phyloP scores from a whole-genome alignment of 73 alveolate genomes.

The Tetrahymena thermophila region DNA sequence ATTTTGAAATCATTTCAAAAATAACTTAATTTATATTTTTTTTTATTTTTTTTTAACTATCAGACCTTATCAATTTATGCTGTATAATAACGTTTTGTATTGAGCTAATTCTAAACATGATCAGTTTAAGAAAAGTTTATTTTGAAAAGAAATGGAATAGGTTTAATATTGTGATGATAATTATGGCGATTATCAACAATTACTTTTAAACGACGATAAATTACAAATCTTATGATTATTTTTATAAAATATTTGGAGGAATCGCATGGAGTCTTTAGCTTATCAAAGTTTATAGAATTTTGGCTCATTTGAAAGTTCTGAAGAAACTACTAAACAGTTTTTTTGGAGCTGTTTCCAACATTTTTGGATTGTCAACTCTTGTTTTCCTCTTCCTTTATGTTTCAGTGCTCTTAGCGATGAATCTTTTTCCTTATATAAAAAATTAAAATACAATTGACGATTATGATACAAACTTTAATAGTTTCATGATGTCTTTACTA shows the following conservation, averaged over 20 bases:
- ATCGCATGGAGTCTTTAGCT: conserved; percentile 11
- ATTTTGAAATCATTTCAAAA: too few species aligned
- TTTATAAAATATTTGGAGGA: neutral
- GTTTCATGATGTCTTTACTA: conserved; percentile 5
- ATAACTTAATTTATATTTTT: too few species aligned
- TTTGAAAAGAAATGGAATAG: neutral
- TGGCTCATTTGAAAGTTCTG: neutral
- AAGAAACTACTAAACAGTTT: conserved; percentile 12
- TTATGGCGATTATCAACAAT: neutral
- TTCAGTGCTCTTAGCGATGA: conserved; percentile 2
- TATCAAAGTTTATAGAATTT: conserved; percentile 7
- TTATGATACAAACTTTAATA: conserved; percentile 24
- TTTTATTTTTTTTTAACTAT: too few species aligned
- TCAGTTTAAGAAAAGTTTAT: neutral
- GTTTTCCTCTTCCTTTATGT: conserved; percentile 10
- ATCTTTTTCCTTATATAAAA: conserved; percentile 23
- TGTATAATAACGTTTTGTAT: neutral
- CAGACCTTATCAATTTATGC: neutral
- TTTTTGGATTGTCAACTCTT: conserved; percentile 2
- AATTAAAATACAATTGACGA: conserved; percentile 9
- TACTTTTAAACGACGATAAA: neutral
- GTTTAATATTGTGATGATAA: neutral
- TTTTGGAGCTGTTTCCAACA: conserved; percentile 31
- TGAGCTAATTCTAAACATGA: neutral
- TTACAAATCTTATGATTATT: neutral